These are phyloP conservation scores for Trypanosoma melophagium DNA, from an alignment of 208 protist genomes.

Conservation along the genomic window DNA sequence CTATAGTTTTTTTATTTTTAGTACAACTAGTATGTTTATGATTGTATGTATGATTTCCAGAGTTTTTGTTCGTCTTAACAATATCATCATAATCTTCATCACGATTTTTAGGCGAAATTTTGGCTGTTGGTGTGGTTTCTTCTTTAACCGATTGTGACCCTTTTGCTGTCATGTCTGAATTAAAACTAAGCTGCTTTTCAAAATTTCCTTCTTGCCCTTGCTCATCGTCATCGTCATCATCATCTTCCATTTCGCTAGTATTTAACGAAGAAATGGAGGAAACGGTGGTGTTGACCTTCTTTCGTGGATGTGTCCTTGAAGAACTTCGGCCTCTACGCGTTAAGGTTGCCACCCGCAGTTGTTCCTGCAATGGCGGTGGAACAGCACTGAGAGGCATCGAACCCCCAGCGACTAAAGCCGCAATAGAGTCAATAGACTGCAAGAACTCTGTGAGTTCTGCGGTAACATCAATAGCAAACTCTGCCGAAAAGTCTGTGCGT, in stretches of 20 bases:
- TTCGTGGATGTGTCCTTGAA: conserved; percentile 18
- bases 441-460: conserved; percentile 57
- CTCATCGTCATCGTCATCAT: not conserved
- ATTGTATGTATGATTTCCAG: too few relatives aligned
- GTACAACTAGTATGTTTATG: not conserved
- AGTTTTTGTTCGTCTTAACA: not conserved
- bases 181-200: conserved; percentile 19
- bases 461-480: conserved; percentile 74
- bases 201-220: not conserved
- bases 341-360: conserved; percentile 37
- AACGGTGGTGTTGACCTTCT: not conserved
- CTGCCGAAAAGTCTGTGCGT: conserved; percentile 68
- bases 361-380: conserved; percentile 38
- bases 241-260: not conserved
- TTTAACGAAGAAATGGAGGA: not conserved
- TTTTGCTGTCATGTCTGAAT: not conserved
- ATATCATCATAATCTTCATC: not conserved
- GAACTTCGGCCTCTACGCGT: conserved; percentile 16
- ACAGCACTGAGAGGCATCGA: conserved; percentile 50
- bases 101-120: not conserved
- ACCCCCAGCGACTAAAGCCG: conserved; percentile 56
- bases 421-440: conserved; percentile 77
- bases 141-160: not conserved
- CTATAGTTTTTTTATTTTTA: not conserved
- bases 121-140: not conserved